These are phyloP conservation scores for Pleurotus cornucopiae DNA, from an alignment of 768 basidiomycete genomes.

Conservation along the genomic window DNA sequence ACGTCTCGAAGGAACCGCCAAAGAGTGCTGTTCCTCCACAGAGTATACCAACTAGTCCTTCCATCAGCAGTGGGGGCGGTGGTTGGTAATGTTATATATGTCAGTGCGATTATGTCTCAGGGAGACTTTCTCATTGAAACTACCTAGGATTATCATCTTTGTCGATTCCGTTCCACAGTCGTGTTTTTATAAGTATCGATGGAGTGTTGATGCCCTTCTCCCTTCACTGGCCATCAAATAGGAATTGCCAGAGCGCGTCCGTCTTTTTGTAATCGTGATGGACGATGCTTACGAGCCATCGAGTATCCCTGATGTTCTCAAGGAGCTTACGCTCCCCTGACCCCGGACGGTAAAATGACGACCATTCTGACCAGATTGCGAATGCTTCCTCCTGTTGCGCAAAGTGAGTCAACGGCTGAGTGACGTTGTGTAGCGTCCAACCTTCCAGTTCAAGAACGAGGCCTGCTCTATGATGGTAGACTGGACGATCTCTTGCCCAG, in stretches of 20 bases:
- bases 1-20: neutral
- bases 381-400: constrained; percentile 85
- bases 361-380: constrained; percentile 94
- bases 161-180: too few species aligned
- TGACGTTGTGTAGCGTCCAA: constrained; percentile 20
- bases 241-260: constrained; percentile 80
- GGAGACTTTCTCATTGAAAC: too few species aligned
- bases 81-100: neutral
- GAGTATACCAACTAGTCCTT: constrained; percentile 7
- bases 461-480: constrained; percentile 95
- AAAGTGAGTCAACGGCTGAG: too few species aligned
- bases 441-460: constrained; percentile 97
- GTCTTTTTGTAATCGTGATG: constrained; percentile 89
- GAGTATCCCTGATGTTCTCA: constrained; percentile 60
- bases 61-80: neutral
- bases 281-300: constrained; percentile 90
- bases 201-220: neutral
- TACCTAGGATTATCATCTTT: too few species aligned
- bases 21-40: constrained; percentile 7
- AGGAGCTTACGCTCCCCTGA: constrained; percentile 74
- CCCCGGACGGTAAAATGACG: constrained; percentile 73
- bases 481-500: constrained; percentile 92
- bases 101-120: too few species aligned
- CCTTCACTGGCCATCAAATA: constrained; percentile 40
- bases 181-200: too few species aligned